Base-by-base conservation (phyloP, 2,329 filamentous ascomycete genomes). In the Periconia macrospinosa region DNA sequence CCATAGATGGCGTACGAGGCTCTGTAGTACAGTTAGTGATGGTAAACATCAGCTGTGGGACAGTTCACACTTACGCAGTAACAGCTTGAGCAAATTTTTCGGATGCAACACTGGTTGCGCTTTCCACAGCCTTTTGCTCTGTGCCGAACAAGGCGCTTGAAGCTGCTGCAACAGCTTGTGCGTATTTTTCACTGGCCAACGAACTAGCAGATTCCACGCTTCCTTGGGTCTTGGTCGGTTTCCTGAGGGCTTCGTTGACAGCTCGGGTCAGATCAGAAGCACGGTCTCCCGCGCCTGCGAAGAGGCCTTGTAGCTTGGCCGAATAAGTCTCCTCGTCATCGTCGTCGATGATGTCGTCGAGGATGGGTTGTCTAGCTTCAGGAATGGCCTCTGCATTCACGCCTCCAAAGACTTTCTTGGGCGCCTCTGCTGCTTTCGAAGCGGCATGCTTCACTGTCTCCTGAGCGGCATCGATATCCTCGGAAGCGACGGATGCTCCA, bases 1-100 rank as follows among this genome's bases (percentile, higher is more conserved):
- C 81, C 82, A 57, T 82, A 84, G 55, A 84, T 79, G 17, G 79
- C 79, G 53, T 82, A 77, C 15, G 82, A 85, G 18, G 83, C 84
- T 51, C 74, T 79, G 51, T 27, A 50, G 13, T 9, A 43, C 42
- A 41, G 49, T 71, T 60, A 69, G 50, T 37, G 15, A 14, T 13
- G 5, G 33, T 6, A 37, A 6, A 10, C 11, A n/a, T 37, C 11
- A 14, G 33, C 3, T 13, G 33, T 10, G 15, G 5, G 6, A 6
- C 5, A 13, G 33, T 6, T 27, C 3, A 27, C 70, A 57, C 80
- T 76, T 76, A 82, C 74, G 83, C 83, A 53, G 81, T 78, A 52
- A 86, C 81, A 49, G 84, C 84, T 55, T 82, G 75, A 27, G 75
- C 72, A 65, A 85, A 86, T 54, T 79, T 79, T 45, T 83, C 79